Evolutionary conservation across 1,139 yeast species (phyloP), one percentile per base, ranked within the genome.

Genomic region (Candida albicans): DNA sequence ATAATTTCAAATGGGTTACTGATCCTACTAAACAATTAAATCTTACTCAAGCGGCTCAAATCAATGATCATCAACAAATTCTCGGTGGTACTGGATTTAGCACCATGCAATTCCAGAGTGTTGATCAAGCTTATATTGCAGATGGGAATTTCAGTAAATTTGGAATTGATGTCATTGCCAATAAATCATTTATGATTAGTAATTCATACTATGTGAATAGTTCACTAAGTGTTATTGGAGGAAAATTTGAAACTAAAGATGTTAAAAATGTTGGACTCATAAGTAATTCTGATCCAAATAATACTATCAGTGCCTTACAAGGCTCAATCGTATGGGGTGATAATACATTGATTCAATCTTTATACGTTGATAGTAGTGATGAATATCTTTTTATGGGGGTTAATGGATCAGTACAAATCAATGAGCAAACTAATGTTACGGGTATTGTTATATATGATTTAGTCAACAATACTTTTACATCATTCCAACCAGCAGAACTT

Each of bases 381-480:
- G 60, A 68, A 28, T 60, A 59, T 40, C 61, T 84, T 28, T 70
- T 76, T 45, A 67, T 80, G 43, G 86, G 86, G 4, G 73, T 77
- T 30, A 67, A 72, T 46, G 80, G 86, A 1, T 52, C 75, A 1
- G 78, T 75, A 2, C 47, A 46, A 6, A 42, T 68, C 6, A 50
- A 57, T 18, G 54, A 56, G 15, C 54, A 49, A 12, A 43, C 56
- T 5, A 57, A 62, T 2, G 53, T 65, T 4, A 64, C 75, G 7
- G 86, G 87, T 13, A 58, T 83, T 8, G 55, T 79, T 11, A 69
- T 81, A 35, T 82, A 79, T 57, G 76, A 81, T 51, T 61, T 84
- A 53, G 51, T 60, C 24, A 65, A 67, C 35, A 59, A 67, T 36
- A 56, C 68, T 0, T 64, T 77, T 39, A 55, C 76, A 2, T 50